Evolutionary conservation across 495 filamentous ascomycete genomes (phyloP), one percentile per base, ranked within the genome.

Genomic region (Penicillium samsonianum): DNA sequence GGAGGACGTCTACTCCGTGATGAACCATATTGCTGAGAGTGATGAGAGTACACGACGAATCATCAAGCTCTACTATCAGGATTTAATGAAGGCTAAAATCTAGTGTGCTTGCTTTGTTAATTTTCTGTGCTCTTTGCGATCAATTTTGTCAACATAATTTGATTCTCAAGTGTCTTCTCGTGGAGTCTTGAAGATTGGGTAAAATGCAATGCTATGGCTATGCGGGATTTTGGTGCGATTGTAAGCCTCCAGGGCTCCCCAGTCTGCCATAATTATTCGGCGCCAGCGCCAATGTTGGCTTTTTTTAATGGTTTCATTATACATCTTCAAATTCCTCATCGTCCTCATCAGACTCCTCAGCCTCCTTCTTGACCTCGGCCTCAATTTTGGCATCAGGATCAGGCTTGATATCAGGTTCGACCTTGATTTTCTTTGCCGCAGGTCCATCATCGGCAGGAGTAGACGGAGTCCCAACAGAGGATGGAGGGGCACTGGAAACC

Each of bases 291-390:
- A 12, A 53, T 31, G 6, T 30, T 31, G 20, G 30, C 53, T 17
- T 30, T 40, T 40, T 41, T 28, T 12, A 37, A n/a, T 40, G 2
- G 20, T 50, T 17, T 14, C 44, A 10, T 59, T 49, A 77, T 9
- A 78, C 80, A 57, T 83, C 78, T 48, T 82, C 79, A 48, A 83
- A 83, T 38, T 81, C 77, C 41, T 80, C 80, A 2, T 82, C 80
- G 37, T 81, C 79, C 42, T 83, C 80, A 52, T 82, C 79, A 3
- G 79, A 82, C 38, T 77, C 67, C 17, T 67, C 64, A 44, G 72
- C 75, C 19, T 73, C 73, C 53, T 71, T 68, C 57, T 73, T 74
- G 7, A 64, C 48, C 2, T 65, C 67, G 2, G 69, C 62, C 47
- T 72, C 67, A 5, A 50, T 53, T 58, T 62, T 53, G 4, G 9